Conservation (phyloP, 2,329 filamentous ascomycete genomes). For the Cytospora mali region DNA sequence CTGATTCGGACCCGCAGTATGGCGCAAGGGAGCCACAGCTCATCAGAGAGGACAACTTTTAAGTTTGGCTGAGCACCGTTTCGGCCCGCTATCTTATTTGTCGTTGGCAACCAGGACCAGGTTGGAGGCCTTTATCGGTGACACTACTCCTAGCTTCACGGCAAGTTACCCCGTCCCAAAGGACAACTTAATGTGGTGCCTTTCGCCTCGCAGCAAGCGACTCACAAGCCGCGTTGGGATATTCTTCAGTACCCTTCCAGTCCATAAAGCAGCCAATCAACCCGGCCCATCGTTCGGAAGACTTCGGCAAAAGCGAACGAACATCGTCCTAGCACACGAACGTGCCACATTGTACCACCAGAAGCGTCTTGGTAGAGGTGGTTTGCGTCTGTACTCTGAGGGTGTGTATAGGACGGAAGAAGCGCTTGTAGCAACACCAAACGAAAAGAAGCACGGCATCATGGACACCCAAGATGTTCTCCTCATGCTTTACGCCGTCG, state of each 20-base stretch:
- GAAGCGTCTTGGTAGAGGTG: not conserved
- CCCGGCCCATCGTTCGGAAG: not conserved
- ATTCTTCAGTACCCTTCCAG: not conserved
- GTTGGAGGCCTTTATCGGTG: no score
- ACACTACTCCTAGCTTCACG: no score
- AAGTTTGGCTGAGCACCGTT: no score
- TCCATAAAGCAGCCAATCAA: not conserved
- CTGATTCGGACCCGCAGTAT: no score
- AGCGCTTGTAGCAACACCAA: not conserved
- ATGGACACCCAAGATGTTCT: slow-evolving; percentile 17
- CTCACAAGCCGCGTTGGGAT: not conserved
- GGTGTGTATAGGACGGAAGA: not conserved
- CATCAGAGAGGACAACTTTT: no score
- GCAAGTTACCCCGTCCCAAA: not conserved
- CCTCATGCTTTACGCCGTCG: slow-evolving; percentile 11
- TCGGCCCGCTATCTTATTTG: no score
- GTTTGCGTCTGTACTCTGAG: not conserved
- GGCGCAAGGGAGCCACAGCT: no score
- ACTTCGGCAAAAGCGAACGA: not conserved
- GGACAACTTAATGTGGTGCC: not conserved
- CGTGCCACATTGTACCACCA: not conserved
- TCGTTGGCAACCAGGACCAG: no score
- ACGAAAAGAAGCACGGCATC: not conserved
- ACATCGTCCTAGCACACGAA: not conserved
- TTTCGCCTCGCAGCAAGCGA: not conserved